phyloP scores from a whole-genome alignment of 495 filamentous ascomycete species.

The Neurospora hispaniola region DNA sequence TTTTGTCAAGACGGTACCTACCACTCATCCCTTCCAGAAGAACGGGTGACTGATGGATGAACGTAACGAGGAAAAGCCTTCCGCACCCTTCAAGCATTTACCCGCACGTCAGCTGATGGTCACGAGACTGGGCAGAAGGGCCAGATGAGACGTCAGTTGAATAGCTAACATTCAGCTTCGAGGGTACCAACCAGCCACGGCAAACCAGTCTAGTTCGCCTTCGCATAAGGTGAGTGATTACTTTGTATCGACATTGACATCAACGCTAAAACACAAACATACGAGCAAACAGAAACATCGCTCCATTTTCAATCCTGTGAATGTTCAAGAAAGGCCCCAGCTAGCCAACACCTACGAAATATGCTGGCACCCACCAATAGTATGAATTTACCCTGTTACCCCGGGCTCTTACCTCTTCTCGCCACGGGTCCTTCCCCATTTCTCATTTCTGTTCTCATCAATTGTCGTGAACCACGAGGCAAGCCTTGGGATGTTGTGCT shows the following conservation, averaged over 20 bases:
- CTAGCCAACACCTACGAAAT: neutral
- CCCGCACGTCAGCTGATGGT: conserved; percentile 14
- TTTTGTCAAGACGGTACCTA: neutral
- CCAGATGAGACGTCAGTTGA: conserved; percentile 2
- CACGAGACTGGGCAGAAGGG: conserved; percentile 9
- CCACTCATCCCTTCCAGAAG: neutral
- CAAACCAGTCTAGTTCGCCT: neutral
- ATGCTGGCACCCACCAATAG: neutral
- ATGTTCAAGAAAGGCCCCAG: neutral
- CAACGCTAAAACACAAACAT: neutral
- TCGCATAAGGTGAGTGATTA: neutral
- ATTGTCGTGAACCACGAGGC: neutral
- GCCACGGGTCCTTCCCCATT: neutral
- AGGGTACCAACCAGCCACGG: neutral
- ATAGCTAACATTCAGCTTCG: neutral
- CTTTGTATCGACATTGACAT: neutral
- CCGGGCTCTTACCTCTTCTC: neutral
- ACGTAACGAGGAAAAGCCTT: neutral
- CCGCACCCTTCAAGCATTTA: conserved; percentile 7
- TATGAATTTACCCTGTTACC: neutral
- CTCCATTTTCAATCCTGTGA: neutral
- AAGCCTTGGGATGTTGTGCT: neutral
- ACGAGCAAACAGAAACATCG: neutral
- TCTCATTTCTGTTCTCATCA: neutral
- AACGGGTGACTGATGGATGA: neutral